Base-by-base conservation (phyloP, 2,329 filamentous ascomycete genomes). In the Verticillium klebahnii region DNA sequence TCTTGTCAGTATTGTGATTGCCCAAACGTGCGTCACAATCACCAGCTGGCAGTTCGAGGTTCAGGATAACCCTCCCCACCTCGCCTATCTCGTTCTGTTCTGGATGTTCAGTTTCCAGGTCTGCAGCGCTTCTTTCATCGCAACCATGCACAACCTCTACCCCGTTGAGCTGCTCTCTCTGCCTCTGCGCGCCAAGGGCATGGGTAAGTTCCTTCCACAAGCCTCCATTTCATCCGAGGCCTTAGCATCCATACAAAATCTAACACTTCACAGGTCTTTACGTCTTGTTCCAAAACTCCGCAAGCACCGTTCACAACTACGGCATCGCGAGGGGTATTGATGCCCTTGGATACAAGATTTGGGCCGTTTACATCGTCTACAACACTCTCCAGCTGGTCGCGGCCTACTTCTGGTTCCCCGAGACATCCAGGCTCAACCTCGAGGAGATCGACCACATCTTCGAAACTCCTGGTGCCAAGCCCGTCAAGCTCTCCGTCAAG, bases 401-500 rank as follows among this genome's bases (percentile, higher is more conserved):
- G 8, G 74, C 74, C 0, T 84, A 80, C 65, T 82, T 82, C 59
- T 73, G 82, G 63, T 85, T 84, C 67, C 82, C 81, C 0, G 82
- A 84, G 68, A 84, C 81, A 12, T 77, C 77, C 55, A 74, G 74
- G 23, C 69, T 82, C 39, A 78, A 75, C 25, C 73, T 85, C 54
- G 83, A 86, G 68, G 82, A 86, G 71, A 85, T 85, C 58, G 82
- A 85, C 65, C 80, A 79, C 54, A 83, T 87, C 61, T 87, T 87
- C 62, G 64, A 65, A 59, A 65, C 64, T 3, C 31, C 60, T 5
- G 60, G 62, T 32, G 58, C 62, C 2, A 50, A 61, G 45, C 64
- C 64, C 23, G 60, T 64, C 14, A 62, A 64, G 59, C 58, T 65
- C 15, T 64, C 62, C 15, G 62, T 65, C 36, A 65, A 65, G 60